phyloP scores from a whole-genome alignment of 345 rosid species.

The Triadica sebifera region DNA sequence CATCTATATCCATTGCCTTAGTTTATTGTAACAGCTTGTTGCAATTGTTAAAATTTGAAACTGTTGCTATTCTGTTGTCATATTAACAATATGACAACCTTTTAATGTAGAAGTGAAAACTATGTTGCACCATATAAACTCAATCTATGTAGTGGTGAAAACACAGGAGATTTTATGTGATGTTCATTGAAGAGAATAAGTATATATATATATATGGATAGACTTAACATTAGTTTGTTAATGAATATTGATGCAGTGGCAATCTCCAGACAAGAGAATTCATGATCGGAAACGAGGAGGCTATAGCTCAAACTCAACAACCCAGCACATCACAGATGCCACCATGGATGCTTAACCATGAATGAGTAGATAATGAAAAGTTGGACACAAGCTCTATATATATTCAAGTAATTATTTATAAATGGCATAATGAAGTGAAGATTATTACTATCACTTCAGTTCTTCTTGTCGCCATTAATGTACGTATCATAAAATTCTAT shows the following conservation, averaged over 20 bases:
- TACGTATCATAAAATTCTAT: not conserved
- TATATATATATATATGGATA: not conserved
- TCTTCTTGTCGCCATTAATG: not conserved
- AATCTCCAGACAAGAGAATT: conserved; percentile 19
- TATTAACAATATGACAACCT: no score
- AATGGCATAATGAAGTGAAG: not conserved
- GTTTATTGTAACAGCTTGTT: no score
- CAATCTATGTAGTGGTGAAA: no score
- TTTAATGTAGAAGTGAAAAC: no score
- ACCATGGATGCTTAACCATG: conserved; percentile 46
- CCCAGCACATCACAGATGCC: conserved; percentile 30
- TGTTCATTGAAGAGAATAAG: not conserved
- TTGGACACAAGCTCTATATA: no score
- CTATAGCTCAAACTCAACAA: conserved; percentile 18
- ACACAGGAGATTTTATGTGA: not conserved
- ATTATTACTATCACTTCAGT: not conserved
- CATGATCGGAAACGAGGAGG: conserved; percentile 24
- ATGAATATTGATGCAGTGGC: conserved; percentile 27
- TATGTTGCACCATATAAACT: no score
- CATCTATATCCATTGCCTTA: no score
- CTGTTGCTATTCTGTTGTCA: no score
- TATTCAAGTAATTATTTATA: not conserved
- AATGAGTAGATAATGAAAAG: conserved; percentile 19
- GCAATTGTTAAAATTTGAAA: no score
- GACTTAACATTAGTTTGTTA: not conserved